phyloP scores from a whole-genome alignment of 306 rosid genomes.

The Comarum palustre region DNA sequence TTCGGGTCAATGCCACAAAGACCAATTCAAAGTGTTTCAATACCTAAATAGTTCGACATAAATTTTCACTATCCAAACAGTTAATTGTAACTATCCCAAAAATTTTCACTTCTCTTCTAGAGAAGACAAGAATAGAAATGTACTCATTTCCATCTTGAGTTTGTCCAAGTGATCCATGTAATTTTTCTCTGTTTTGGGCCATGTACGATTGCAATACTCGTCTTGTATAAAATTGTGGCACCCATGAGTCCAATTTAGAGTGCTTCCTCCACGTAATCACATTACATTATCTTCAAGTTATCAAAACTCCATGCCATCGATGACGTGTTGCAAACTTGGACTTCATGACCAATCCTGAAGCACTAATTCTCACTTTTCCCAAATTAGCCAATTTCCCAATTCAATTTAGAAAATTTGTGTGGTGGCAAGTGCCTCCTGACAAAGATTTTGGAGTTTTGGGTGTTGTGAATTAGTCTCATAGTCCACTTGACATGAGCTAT shows the following conservation, averaged over 20 bases:
- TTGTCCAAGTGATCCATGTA: not conserved
- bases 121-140: too few species aligned
- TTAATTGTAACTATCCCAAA: too few species aligned
- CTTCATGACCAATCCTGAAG: conserved; percentile 27
- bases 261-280: conserved; percentile 43
- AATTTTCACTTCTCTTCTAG: too few species aligned
- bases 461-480: conserved; percentile 35
- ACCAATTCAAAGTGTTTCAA: too few species aligned
- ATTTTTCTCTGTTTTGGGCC: not conserved
- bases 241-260: conserved; percentile 5
- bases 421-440: conserved; percentile 43
- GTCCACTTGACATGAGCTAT: conserved; percentile 43
- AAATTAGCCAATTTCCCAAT: conserved; percentile 1
- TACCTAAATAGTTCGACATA: too few species aligned
- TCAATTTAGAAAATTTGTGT: conserved; percentile 26
- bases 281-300: conserved; percentile 66
- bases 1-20: too few species aligned
- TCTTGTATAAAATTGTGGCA: not conserved
- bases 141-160: not conserved
- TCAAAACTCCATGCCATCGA: conserved; percentile 34
- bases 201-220: not conserved
- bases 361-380: not conserved
- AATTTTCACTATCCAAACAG: too few species aligned
- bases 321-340: conserved; percentile 46
- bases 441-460: conserved; percentile 34